Conservation (phyloP, 139 green algal genomes). For the Gonium pectorale region DNA sequence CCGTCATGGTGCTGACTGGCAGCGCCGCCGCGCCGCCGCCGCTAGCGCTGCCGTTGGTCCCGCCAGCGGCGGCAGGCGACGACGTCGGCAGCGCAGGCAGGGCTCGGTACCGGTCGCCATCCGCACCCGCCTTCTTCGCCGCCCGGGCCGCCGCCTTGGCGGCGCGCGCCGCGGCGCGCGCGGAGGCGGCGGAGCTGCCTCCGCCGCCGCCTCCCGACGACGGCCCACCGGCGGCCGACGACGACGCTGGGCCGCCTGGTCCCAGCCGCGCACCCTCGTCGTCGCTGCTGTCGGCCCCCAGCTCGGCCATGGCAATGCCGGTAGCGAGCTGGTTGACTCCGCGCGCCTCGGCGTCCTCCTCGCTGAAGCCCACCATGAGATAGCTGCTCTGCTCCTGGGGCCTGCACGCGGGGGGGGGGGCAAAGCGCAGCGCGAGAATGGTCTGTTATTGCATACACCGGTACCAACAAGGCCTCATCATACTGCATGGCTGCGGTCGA, state of each 20-base stretch:
- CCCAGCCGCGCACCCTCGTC: neutral
- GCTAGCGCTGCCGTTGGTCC: neutral
- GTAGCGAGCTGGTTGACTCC: slow-evolving; percentile 28
- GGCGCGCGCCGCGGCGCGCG: neutral
- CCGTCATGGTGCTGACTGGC: neutral
- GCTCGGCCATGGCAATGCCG: slow-evolving; percentile 28
- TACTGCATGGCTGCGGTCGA: too few relatives aligned
- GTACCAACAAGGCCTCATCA: too few relatives aligned
- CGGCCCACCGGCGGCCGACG: too few relatives aligned
- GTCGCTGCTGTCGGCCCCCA: neutral
- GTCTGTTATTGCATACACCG: too few relatives aligned
- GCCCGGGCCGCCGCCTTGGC: neutral
- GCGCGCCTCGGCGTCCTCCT: slow-evolving; percentile 40
- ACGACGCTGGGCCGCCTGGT: neutral
- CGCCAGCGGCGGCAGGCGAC: neutral
- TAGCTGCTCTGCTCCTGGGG: slow-evolving; percentile 37
- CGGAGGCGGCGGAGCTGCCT: neutral
- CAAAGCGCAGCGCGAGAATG: too few relatives aligned
- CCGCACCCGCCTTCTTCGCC: neutral
- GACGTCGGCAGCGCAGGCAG: neutral
- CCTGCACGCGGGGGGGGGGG: neutral
- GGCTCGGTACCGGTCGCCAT: slow-evolving; percentile 5
- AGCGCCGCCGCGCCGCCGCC: neutral
- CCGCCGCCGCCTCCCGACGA: neutral
- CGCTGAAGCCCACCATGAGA: slow-evolving; percentile 47